Evolutionary conservation across 2,329 filamentous ascomycete genomes (phyloP).

Genomic region (Pseudocercospora fijiensis): DNA sequence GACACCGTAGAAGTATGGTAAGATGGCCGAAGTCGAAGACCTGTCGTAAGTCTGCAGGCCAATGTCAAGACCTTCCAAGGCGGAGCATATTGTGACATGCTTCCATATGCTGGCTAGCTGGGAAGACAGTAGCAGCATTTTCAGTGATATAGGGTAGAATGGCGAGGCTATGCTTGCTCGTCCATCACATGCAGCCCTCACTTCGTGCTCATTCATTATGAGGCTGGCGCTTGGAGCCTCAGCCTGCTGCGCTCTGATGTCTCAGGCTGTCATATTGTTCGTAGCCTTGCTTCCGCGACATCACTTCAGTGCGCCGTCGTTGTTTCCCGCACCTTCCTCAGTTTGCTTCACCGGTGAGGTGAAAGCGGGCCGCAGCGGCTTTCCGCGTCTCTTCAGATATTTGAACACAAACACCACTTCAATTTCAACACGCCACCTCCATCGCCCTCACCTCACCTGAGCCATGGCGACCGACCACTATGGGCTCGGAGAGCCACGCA

Average conservation of each 20-base stretch:
- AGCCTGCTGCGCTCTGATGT: not conserved
- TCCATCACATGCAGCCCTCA: no score
- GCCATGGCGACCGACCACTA: not conserved
- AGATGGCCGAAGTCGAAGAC: no score
- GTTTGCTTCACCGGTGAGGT: not conserved
- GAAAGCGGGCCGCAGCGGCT: not conserved
- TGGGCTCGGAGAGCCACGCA: slow-evolving; percentile 21
- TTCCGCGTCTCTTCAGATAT: not conserved
- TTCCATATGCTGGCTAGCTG: no score
- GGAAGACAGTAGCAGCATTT: no score
- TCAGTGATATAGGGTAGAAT: no score
- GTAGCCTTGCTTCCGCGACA: not conserved
- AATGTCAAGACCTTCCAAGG: no score
- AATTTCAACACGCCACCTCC: no score
- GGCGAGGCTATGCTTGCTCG: no score
- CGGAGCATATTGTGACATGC: no score
- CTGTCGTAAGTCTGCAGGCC: no score
- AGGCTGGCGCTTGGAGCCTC: not conserved
- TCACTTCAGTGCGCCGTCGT: not conserved
- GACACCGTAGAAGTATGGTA: no score
- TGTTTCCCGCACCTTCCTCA: not conserved
- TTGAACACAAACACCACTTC: not conserved
- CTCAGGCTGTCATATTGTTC: not conserved
- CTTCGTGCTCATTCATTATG: no score
- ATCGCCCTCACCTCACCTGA: not conserved